phyloP scores from a whole-genome alignment of 345 rosid species.

The Euphorbia pulcherrima region DNA sequence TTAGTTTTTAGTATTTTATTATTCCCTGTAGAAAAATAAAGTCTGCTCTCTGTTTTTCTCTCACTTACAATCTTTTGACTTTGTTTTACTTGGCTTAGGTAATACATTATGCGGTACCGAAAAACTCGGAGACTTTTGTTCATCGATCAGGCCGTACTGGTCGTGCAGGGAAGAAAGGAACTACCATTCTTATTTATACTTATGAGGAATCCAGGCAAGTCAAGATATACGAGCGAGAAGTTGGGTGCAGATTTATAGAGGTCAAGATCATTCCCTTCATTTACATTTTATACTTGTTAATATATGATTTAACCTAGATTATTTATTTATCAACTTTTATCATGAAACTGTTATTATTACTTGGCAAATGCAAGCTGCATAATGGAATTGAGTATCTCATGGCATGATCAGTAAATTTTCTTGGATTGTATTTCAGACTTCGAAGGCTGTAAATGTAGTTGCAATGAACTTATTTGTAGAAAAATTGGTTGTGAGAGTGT shows the following conservation, averaged over 20 bases:
- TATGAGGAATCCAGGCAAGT: slow-evolving; percentile 64
- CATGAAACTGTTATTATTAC: background rate
- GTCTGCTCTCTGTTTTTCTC: background rate
- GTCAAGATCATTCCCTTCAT: slow-evolving; percentile 29
- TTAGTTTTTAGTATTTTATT: background rate
- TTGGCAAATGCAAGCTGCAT: background rate
- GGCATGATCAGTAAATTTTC: background rate
- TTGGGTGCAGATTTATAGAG: slow-evolving; percentile 86
- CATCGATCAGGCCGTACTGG: slow-evolving; percentile 98
- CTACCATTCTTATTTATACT: slow-evolving; percentile 74
- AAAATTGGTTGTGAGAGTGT: background rate
- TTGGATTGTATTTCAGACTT: background rate
- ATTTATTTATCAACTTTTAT: background rate
- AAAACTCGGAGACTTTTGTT: slow-evolving; percentile 81
- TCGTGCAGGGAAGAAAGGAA: slow-evolving; percentile 99
- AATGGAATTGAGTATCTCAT: background rate
- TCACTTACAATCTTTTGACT: background rate
- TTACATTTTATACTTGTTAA: background rate
- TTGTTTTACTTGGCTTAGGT: slow-evolving; percentile 36
- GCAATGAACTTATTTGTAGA: background rate
- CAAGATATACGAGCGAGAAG: slow-evolving; percentile 67
- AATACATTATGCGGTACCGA: slow-evolving; percentile 92
- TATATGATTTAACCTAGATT: background rate
- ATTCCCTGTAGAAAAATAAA: background rate
- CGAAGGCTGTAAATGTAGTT: background rate